Percentiles rank a stretch among this genome's conserved stretches.
Evolutionary conservation across 257 asterid genomes (phyloP).

Genomic region (Solanum ossicruentum): DNA sequence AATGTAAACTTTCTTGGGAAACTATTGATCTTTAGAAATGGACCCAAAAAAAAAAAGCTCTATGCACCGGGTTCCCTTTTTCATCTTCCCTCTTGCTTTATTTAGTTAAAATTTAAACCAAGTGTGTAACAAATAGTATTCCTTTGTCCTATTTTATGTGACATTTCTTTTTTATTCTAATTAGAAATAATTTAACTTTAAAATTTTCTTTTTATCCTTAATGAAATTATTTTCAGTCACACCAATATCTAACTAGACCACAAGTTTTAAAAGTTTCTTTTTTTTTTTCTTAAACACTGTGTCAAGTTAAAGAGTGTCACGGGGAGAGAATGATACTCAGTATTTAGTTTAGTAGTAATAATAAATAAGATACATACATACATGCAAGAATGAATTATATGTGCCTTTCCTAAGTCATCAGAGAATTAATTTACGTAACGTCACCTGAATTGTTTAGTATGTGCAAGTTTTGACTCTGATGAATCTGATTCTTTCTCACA

Average conservation of each 20-base stretch:
- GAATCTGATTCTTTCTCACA: constrained; percentile 36
- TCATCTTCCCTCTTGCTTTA: neutral
- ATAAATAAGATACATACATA: neutral
- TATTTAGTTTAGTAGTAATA: too few relatives aligned
- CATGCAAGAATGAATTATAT: neutral
- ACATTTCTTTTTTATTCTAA: too few relatives aligned
- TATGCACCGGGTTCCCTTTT: neutral
- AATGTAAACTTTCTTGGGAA: neutral
- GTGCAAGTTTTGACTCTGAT: constrained; percentile 28
- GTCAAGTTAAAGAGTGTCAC: too few relatives aligned
- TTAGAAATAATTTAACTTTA: too few relatives aligned
- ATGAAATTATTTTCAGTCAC: too few relatives aligned
- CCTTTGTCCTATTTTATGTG: too few relatives aligned
- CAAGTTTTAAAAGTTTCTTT: too few relatives aligned
- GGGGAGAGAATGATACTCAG: neutral
- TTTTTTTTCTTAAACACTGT: too few relatives aligned
- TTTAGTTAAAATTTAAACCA: neutral
- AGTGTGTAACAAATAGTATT: neutral
- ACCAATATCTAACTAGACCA: too few relatives aligned
- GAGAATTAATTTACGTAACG: neutral
- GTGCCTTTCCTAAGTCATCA: neutral
- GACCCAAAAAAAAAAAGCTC: too few relatives aligned
- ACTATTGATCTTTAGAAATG: neutral
- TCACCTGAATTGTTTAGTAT: constrained; percentile 68
- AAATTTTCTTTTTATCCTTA: too few relatives aligned